These are phyloP conservation scores for Arthrobotrys sphaeroides DNA, from an alignment of 2,329 filamentous ascomycete species.

Conservation along the genomic window DNA sequence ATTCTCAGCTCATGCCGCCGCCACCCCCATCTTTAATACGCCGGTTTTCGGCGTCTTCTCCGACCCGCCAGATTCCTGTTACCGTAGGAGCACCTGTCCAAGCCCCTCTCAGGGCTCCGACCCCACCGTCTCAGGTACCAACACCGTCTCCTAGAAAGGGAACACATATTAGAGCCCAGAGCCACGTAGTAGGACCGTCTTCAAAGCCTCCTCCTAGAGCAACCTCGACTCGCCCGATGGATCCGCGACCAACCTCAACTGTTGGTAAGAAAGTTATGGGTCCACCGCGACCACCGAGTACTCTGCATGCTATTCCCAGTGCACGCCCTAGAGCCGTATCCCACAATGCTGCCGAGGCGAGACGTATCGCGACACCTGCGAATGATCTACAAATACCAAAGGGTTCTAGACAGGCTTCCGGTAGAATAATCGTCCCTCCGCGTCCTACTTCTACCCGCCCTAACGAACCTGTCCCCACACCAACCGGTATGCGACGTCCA, in stretches of 20 bases:
- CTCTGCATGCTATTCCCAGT: slow-evolving; percentile 30
- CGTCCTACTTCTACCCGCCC: slow-evolving; percentile 37
- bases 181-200: slow-evolving; percentile 27
- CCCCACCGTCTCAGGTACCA: slow-evolving; percentile 40
- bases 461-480: slow-evolving; percentile 21
- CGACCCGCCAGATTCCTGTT: background rate
- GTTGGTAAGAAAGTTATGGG: slow-evolving; percentile 42
- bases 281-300: slow-evolving; percentile 33
- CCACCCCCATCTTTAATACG: slow-evolving; percentile 42
- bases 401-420: slow-evolving; percentile 14
- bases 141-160: slow-evolving; percentile 49
- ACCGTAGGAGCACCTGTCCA: slow-evolving; percentile 17
- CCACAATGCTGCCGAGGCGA: slow-evolving; percentile 35
- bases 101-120: slow-evolving; percentile 31
- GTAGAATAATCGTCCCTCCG: slow-evolving; percentile 36
- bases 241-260: slow-evolving; percentile 43
- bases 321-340: slow-evolving; percentile 45
- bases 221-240: slow-evolving; percentile 32
- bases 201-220: slow-evolving; percentile 13
- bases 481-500: slow-evolving; percentile 21
- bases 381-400: slow-evolving; percentile 36
- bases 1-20: slow-evolving; percentile 49
- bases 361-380: slow-evolving; percentile 33
- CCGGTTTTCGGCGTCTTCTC: slow-evolving; percentile 24
- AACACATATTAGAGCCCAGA: slow-evolving; percentile 37